phyloP scores from a whole-genome alignment of 371 early-diverging fungal species.

The Apophysomyces ossiformis region DNA sequence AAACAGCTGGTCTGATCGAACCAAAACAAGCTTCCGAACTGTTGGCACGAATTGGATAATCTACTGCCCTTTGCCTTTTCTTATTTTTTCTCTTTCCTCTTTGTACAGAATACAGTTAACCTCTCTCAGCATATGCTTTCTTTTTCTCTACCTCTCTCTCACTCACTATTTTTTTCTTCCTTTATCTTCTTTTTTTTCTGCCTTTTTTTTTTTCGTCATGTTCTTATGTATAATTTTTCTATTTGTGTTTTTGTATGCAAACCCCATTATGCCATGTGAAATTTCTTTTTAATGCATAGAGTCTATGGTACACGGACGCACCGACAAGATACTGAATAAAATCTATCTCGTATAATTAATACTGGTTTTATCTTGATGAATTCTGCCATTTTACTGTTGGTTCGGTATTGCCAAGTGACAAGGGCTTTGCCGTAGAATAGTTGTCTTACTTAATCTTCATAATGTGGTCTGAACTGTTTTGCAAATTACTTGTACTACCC shows the following conservation, averaged over 20 bases:
- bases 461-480: too few species aligned
- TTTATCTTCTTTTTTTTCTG: background rate
- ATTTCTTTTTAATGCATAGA: constrained; percentile 3
- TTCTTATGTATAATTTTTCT: constrained; percentile 9
- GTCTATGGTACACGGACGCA: constrained; percentile 7
- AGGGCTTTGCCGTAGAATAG: too few species aligned
- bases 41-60: constrained; percentile 7
- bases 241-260: constrained; percentile 5
- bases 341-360: too few species aligned
- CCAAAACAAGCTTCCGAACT: constrained; percentile 1
- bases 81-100: background rate
- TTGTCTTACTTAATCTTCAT: too few species aligned
- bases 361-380: too few species aligned
- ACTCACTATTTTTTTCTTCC: background rate
- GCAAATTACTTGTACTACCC: too few species aligned
- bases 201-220: background rate
- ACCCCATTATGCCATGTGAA: constrained; percentile 9
- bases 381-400: too few species aligned
- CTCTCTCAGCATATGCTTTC: background rate
- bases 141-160: constrained; percentile 4
- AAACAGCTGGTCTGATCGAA: constrained; percentile 10
- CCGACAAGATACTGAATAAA: background rate
- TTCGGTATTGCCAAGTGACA: too few species aligned
- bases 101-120: background rate
- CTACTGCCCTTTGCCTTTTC: background rate